These are phyloP conservation scores for Myxozyma udenii DNA, from an alignment of 805 yeast genomes.

Conservation along the genomic window DNA sequence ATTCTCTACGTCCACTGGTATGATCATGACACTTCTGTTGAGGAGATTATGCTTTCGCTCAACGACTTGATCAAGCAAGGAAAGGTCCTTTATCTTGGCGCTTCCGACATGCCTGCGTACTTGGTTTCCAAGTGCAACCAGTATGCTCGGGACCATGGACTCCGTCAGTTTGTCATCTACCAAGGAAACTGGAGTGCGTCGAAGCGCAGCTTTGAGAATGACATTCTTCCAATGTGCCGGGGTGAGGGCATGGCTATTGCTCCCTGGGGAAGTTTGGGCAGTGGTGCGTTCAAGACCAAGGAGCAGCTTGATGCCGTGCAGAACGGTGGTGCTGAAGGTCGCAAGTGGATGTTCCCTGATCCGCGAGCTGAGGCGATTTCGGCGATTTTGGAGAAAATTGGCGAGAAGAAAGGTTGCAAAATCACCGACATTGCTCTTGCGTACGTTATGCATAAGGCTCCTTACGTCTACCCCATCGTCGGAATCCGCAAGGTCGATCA, in stretches of 20 bases:
- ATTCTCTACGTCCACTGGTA: slow-evolving; percentile 58
- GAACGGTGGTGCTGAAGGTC: slow-evolving; percentile 1
- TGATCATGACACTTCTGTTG: slow-evolving; percentile 48
- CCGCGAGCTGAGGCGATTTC: slow-evolving; percentile 38
- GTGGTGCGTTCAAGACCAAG: slow-evolving; percentile 47
- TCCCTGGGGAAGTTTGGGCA: slow-evolving; percentile 60
- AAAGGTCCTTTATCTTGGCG: slow-evolving; percentile 55
- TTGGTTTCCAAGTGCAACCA: no score
- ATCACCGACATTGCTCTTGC: slow-evolving; percentile 56
- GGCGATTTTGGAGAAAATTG: slow-evolving; percentile 52
- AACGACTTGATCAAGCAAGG: slow-evolving; percentile 52
- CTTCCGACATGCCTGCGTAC: slow-evolving; percentile 56
- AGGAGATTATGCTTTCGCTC: slow-evolving; percentile 56
- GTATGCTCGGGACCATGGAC: slow-evolving; percentile 57
- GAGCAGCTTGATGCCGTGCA: slow-evolving; percentile 5
- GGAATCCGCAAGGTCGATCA: no score
- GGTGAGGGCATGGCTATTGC: slow-evolving; percentile 52
- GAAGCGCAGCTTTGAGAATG: slow-evolving; percentile 62
- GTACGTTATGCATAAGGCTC: slow-evolving; percentile 54
- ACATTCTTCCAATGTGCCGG: slow-evolving; percentile 54
- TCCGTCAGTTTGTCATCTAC: slow-evolving; percentile 58
- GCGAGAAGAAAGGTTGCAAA: slow-evolving; percentile 46
- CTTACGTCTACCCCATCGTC: slow-evolving; percentile 52
- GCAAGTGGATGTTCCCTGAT: background rate
- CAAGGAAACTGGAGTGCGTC: slow-evolving; percentile 56